phyloP scores from a whole-genome alignment of 1,139 yeast genomes.

The Kodamaea fungicola region DNA sequence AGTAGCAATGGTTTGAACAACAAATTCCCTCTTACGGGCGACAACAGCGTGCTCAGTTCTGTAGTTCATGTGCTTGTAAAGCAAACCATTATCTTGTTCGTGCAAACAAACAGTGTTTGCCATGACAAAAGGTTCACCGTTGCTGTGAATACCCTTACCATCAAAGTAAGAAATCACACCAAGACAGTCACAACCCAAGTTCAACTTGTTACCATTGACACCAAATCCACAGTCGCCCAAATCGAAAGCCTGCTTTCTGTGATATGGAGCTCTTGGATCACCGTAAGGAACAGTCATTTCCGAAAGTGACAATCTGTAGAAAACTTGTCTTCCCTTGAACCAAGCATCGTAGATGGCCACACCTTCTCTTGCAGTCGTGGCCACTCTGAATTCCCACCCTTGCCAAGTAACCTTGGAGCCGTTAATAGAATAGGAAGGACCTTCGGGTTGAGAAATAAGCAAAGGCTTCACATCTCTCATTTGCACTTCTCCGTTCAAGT shows the following conservation, averaged over 20 bases:
- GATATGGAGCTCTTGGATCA: slow-evolving; percentile 86
- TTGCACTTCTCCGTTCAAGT: slow-evolving; percentile 55
- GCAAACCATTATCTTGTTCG: slow-evolving; percentile 80
- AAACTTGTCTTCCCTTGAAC: slow-evolving; percentile 78
- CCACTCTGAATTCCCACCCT: slow-evolving; percentile 84
- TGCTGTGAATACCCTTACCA: slow-evolving; percentile 54
- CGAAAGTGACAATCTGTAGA: slow-evolving; percentile 74
- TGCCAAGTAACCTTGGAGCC: slow-evolving; percentile 77
- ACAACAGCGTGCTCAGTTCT: slow-evolving; percentile 72
- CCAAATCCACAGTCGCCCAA: slow-evolving; percentile 93
- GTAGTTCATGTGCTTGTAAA: slow-evolving; percentile 82
- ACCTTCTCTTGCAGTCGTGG: slow-evolving; percentile 80
- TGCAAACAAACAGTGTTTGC: slow-evolving; percentile 85
- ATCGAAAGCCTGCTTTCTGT: slow-evolving; percentile 90
- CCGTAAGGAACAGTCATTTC: slow-evolving; percentile 95
- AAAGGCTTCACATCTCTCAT: slow-evolving; percentile 71
- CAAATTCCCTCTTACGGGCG: slow-evolving; percentile 82
- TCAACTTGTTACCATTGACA: slow-evolving; percentile 67
- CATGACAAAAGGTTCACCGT: slow-evolving; percentile 63
- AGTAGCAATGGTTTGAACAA: slow-evolving; percentile 82
- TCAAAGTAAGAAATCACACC: slow-evolving; percentile 83
- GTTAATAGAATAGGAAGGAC: slow-evolving; percentile 69
- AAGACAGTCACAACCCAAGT: slow-evolving; percentile 84
- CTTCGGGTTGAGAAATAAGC: slow-evolving; percentile 77
- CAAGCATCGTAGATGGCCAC: slow-evolving; percentile 71